These are phyloP conservation scores for Candolleomyces eurysporus DNA, from an alignment of 768 basidiomycete genomes.

Conservation along the genomic window DNA sequence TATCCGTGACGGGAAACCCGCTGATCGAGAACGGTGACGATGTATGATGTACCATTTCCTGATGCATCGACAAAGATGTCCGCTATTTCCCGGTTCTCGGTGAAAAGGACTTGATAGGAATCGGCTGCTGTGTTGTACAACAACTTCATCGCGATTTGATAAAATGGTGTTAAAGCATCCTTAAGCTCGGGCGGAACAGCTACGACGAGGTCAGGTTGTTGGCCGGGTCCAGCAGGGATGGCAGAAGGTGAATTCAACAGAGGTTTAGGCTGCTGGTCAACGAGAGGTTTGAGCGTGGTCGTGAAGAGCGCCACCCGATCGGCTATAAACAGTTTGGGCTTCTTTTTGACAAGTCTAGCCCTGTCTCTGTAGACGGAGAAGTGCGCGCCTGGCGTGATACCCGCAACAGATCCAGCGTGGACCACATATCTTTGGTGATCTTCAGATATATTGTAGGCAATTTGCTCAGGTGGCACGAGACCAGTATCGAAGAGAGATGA, in stretches of 20 bases:
- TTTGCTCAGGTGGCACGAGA: background rate
- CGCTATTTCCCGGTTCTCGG: background rate
- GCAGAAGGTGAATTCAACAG: background rate
- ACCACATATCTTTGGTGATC: constrained; percentile 7
- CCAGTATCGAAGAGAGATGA: background rate
- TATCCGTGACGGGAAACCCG: constrained; percentile 1
- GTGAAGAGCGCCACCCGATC: background rate
- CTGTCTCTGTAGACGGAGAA: constrained; percentile 12
- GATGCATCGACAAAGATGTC: background rate
- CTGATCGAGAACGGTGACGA: background rate
- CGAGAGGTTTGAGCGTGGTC: background rate
- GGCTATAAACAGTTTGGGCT: constrained; percentile 2
- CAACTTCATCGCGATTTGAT: background rate
- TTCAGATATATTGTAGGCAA: background rate
- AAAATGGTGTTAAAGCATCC: background rate
- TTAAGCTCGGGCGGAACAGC: background rate
- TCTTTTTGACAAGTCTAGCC: background rate
- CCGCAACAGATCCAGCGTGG: constrained; percentile 13
- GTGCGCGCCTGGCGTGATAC: constrained; percentile 11
- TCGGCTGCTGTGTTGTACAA: background rate
- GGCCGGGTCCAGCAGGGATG: background rate
- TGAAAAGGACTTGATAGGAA: background rate
- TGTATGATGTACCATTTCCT: background rate
- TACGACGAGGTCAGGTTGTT: background rate
- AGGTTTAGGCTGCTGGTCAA: background rate